These are phyloP conservation scores for Periconia digitata DNA, from an alignment of 2,329 filamentous ascomycete genomes.

Conservation along the genomic window DNA sequence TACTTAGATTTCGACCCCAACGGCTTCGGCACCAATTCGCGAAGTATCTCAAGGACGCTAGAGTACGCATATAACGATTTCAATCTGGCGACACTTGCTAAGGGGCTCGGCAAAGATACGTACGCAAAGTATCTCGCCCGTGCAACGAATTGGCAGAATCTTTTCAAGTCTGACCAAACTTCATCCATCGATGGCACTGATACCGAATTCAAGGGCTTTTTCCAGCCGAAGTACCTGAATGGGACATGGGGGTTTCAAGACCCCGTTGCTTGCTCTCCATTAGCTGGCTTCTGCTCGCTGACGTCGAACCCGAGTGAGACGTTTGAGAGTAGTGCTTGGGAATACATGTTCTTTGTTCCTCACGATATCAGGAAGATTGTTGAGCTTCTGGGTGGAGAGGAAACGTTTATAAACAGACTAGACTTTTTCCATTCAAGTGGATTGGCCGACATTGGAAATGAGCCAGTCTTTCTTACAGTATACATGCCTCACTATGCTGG, in stretches of 20 bases:
- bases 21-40: constrained; percentile 46
- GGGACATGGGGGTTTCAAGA: constrained; percentile 69
- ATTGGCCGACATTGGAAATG: constrained; percentile 50
- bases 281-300: constrained; percentile 34
- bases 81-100: constrained; percentile 65
- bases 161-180: constrained; percentile 54
- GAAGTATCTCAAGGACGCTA: constrained; percentile 45
- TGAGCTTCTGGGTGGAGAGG: constrained; percentile 43
- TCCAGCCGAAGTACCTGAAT: constrained; percentile 69
- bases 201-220: constrained; percentile 69
- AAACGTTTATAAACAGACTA: constrained; percentile 44
- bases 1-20: constrained; percentile 45
- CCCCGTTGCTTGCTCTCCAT: constrained; percentile 48
- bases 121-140: constrained; percentile 59
- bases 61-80: constrained; percentile 51
- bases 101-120: constrained; percentile 57
- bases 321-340: constrained; percentile 72
- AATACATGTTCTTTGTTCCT: constrained; percentile 66
- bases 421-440: constrained; percentile 50
- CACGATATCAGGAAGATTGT: constrained; percentile 47
- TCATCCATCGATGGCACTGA: constrained; percentile 49
- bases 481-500: constrained; percentile 52
- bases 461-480: constrained; percentile 50
- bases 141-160: constrained; percentile 67
- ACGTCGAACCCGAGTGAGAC: constrained; percentile 61